Evolutionary conservation across 1,139 yeast genomes (phyloP).

Genomic region (Pichia sp.): DNA sequence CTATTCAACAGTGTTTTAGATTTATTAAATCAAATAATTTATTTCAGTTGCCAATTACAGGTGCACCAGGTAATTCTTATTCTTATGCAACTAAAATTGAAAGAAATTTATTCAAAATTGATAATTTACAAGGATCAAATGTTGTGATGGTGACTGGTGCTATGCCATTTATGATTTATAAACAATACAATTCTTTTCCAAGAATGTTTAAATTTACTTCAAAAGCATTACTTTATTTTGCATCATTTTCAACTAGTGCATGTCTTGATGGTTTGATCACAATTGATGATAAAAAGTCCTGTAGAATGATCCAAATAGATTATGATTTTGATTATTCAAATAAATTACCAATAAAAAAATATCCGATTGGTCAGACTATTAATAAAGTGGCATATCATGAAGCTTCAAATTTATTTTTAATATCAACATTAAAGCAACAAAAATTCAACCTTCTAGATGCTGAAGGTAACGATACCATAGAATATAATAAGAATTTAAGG

Average conservation of each 20-base stretch:
- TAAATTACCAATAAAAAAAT: conserved; percentile 53
- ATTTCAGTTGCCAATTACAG: conserved; percentile 43
- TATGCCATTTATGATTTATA: conserved; percentile 62
- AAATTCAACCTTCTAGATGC: conserved; percentile 70
- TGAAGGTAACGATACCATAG: conserved; percentile 62
- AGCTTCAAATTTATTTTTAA: conserved; percentile 54
- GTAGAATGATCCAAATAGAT: conserved; percentile 58
- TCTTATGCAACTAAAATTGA: conserved; percentile 64
- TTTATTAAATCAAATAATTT: conserved; percentile 44
- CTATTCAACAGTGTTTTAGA: conserved; percentile 38
- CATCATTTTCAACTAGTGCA: conserved; percentile 37
- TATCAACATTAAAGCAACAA: conserved; percentile 56
- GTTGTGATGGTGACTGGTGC: conserved; percentile 71
- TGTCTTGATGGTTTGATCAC: conserved; percentile 54
- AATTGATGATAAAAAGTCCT: conserved; percentile 65
- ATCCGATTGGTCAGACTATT: conserved; percentile 56
- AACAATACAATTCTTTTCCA: conserved; percentile 59
- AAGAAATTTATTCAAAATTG: conserved; percentile 58
- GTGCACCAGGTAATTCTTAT: conserved; percentile 75
- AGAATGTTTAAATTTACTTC: conserved; percentile 63
- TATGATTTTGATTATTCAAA: conserved; percentile 49
- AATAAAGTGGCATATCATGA: conserved; percentile 71
- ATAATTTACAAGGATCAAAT: conserved; percentile 51
- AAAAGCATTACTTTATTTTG: conserved; percentile 58
- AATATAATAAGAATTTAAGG: conserved; percentile 43